Evolutionary conservation across 2,329 filamentous ascomycete genomes (phyloP).

Genomic region (Monosporascus sp.): DNA sequence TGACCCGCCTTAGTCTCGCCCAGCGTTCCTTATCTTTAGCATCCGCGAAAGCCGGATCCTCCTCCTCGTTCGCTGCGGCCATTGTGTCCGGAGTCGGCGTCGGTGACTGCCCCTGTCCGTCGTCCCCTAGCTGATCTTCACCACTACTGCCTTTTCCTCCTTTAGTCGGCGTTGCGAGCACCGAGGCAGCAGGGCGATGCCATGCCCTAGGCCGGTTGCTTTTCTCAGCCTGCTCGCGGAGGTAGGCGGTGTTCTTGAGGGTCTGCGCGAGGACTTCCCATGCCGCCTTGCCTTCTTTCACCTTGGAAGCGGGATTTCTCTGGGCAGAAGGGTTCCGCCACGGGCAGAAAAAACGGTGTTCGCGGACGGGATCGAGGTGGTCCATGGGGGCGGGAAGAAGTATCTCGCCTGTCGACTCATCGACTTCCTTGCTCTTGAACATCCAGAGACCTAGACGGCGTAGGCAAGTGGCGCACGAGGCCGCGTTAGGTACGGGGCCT

Average conservation of each 20-base stretch:
- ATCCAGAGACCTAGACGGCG: slow-evolving; percentile 90
- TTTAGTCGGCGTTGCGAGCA: slow-evolving; percentile 21
- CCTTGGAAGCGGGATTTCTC: slow-evolving; percentile 39
- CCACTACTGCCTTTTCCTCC: slow-evolving; percentile 1
- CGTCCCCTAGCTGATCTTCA: slow-evolving; percentile 8
- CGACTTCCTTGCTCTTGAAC: slow-evolving; percentile 71
- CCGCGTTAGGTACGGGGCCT: slow-evolving; percentile 63
- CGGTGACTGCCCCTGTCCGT: slow-evolving; percentile 12
- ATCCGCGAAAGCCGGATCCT: slow-evolving; percentile 41
- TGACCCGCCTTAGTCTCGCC: slow-evolving; percentile 65
- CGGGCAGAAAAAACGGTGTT: slow-evolving; percentile 80
- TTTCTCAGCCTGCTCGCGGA: slow-evolving; percentile 33
- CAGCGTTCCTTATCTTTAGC: slow-evolving; percentile 68
- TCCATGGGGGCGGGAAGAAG: slow-evolving; percentile 58
- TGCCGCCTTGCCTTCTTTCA: slow-evolving; percentile 37
- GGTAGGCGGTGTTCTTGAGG: slow-evolving; percentile 53
- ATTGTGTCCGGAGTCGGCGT: slow-evolving; percentile 17
- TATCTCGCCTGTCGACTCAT: slow-evolving; percentile 43
- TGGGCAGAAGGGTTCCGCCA: slow-evolving; percentile 67
- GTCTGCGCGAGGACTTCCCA: slow-evolving; percentile 53
- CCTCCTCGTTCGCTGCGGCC: slow-evolving; percentile 35
- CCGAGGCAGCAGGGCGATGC: slow-evolving; percentile 21
- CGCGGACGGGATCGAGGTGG: slow-evolving; percentile 61
- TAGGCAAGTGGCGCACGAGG: slow-evolving; percentile 80
- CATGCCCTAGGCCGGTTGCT: slow-evolving; percentile 23